A percentile compares a stretch with the other conserved stretches of the same genome.
Conservation (phyloP, 108 stramenopile species). For the Skeletonema menzelii region DNA sequence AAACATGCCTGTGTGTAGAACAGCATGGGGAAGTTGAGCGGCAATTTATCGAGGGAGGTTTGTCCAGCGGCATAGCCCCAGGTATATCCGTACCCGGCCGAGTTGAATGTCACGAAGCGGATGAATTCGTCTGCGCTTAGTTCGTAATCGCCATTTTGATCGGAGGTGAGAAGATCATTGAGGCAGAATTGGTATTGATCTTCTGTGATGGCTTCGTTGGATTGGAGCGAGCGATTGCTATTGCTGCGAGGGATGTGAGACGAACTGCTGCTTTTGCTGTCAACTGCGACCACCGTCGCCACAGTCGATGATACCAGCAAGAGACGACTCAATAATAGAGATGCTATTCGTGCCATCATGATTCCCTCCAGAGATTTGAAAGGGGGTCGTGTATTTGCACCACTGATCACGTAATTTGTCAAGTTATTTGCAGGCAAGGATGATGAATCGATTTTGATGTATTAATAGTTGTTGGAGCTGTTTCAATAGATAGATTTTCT, state of each 20-base stretch:
- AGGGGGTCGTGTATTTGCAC: background rate
- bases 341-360: background rate
- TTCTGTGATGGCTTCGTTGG: background rate
- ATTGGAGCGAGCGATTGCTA: background rate
- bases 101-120: constrained; percentile 13
- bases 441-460: background rate
- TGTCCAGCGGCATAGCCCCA: background rate
- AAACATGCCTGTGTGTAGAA: constrained; percentile 29
- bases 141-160: constrained; percentile 12
- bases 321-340: background rate
- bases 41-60: constrained; percentile 1
- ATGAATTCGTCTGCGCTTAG: constrained; percentile 18
- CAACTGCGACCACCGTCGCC: background rate
- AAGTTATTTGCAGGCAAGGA: background rate
- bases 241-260: background rate
- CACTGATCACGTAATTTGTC: too few relatives aligned
- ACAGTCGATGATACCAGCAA: background rate
- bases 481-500: background rate
- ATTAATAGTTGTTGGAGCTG: background rate
- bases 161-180: constrained; percentile 1
- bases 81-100: constrained; percentile 7
- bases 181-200: constrained; percentile 21
- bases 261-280: background rate
- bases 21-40: constrained; percentile 20
- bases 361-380: background rate